Evolutionary conservation across 352 stramenopile species (phyloP).

Genomic region (Pythium plurisporium): DNA sequence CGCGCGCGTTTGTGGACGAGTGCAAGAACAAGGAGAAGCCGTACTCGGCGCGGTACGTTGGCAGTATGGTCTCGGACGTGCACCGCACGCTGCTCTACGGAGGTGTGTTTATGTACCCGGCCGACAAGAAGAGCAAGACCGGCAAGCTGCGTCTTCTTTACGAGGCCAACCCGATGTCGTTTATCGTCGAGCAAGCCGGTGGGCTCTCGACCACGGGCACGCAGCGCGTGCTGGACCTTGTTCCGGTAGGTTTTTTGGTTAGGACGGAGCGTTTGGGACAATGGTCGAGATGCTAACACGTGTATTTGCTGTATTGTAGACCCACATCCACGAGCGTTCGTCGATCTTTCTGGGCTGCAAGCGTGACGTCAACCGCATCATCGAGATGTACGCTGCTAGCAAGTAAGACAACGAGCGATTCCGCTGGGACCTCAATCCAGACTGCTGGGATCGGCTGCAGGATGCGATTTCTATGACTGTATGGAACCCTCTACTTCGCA

Average conservation of each 20-base stretch:
- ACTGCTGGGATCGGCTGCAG: too few species aligned
- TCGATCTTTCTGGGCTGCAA: slow-evolving; percentile 96
- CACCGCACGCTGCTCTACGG: slow-evolving; percentile 98
- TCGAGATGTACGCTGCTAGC: slow-evolving; percentile 70
- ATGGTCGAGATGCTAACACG: not conserved
- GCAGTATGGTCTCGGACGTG: slow-evolving; percentile 98
- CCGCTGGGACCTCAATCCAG: not conserved
- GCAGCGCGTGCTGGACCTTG: slow-evolving; percentile 91
- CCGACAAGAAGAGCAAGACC: slow-evolving; percentile 89
- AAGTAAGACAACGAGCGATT: slow-evolving; percentile 17
- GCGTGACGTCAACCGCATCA: slow-evolving; percentile 78
- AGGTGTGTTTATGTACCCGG: slow-evolving; percentile 98
- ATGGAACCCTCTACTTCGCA: too few species aligned
- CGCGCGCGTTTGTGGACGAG: slow-evolving; percentile 84
- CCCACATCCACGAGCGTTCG: slow-evolving; percentile 96
- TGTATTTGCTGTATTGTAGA: slow-evolving; percentile 27
- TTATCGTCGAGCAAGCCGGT: slow-evolving; percentile 97
- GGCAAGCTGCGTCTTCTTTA: slow-evolving; percentile 98
- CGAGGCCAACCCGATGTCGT: slow-evolving; percentile 99
- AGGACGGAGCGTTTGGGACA: not conserved
- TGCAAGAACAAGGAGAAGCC: slow-evolving; percentile 77
- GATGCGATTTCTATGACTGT: not conserved
- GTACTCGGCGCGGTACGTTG: slow-evolving; percentile 94
- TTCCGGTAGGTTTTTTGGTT: slow-evolving; percentile 56
- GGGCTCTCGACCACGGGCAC: slow-evolving; percentile 94